phyloP scores from a whole-genome alignment of 306 rosid species.

The Vigna angularis region DNA sequence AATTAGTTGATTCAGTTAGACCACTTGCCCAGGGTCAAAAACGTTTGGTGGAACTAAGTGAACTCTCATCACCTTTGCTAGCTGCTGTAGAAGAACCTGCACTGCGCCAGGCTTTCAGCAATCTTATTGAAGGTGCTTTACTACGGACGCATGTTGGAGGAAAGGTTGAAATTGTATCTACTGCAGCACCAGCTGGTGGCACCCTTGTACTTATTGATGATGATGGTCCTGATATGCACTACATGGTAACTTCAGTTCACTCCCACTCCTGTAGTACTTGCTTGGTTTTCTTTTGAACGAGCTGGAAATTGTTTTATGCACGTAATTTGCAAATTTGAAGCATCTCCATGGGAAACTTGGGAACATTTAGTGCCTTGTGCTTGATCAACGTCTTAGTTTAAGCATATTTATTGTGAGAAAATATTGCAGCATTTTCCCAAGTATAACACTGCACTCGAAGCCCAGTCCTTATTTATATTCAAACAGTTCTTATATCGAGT shows the following conservation, averaged over 20 bases:
- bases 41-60: slow-evolving; percentile 66
- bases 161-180: slow-evolving; percentile 81
- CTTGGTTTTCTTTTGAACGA: slow-evolving; percentile 24
- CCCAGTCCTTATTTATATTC: slow-evolving; percentile 13
- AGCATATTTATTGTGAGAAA: slow-evolving; percentile 13
- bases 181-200: slow-evolving; percentile 93
- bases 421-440: background rate
- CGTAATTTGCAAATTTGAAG: slow-evolving; percentile 18
- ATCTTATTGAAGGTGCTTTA: slow-evolving; percentile 88
- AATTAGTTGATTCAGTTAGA: slow-evolving; percentile 81
- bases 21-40: slow-evolving; percentile 81
- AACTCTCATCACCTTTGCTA: slow-evolving; percentile 63
- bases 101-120: slow-evolving; percentile 94
- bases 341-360: slow-evolving; percentile 25
- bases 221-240: slow-evolving; percentile 98
- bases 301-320: slow-evolving; percentile 28
- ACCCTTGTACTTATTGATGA: slow-evolving; percentile 86
- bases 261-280: slow-evolving; percentile 33
- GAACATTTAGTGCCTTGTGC: slow-evolving; percentile 21
- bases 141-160: slow-evolving; percentile 87
- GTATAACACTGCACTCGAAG: slow-evolving; percentile 13
- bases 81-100: slow-evolving; percentile 93
- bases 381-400: slow-evolving; percentile 20
- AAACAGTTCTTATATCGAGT: slow-evolving; percentile 17
- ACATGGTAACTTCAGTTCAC: slow-evolving; percentile 67